Percentiles rank a stretch among this genome's conserved stretches.
Conservation (phyloP, 495 filamentous ascomycete genomes). For the Daldinia vernicosa region DNA sequence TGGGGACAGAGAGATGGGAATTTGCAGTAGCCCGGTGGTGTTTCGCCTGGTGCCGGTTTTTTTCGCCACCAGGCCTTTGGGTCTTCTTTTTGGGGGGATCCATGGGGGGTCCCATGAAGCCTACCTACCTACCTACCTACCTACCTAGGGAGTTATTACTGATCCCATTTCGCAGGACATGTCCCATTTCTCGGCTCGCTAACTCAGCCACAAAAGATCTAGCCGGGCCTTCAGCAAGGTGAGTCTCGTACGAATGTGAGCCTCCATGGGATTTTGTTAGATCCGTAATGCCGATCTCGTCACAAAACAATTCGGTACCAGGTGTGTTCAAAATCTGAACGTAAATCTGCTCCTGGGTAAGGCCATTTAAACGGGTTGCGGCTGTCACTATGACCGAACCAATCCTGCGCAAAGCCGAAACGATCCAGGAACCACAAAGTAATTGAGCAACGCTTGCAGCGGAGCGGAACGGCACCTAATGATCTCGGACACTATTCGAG, state of each 20-base stretch:
- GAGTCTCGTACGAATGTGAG: constrained; percentile 23
- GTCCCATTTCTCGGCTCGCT: constrained; percentile 27
- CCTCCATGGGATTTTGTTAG: constrained; percentile 34
- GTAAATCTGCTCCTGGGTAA: constrained; percentile 17
- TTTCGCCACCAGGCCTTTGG: constrained; percentile 49
- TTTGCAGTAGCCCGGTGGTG: constrained; percentile 41
- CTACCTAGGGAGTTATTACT: constrained; percentile 15
- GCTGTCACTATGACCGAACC: constrained; percentile 18
- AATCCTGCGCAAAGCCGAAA: constrained; percentile 22
- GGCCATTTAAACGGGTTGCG: constrained; percentile 21
- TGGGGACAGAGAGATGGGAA: constrained; percentile 41
- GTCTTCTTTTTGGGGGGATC: constrained; percentile 44
- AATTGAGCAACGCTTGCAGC: constrained; percentile 24
- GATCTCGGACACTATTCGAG: constrained; percentile 32
- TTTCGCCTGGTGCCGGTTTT: constrained; percentile 45
- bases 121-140: constrained; percentile 8
- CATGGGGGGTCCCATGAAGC: constrained; percentile 40
- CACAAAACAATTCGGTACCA: constrained; percentile 29
- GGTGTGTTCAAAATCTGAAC: constrained; percentile 18
- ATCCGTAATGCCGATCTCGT: constrained; percentile 39
- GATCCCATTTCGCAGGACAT: constrained; percentile 25
- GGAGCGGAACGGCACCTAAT: constrained; percentile 42
- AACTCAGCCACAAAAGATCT: constrained; percentile 50
- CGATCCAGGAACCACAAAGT: constrained; percentile 23
- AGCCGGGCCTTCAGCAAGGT: constrained; percentile 41